Base-by-base conservation (phyloP, 2,329 filamentous ascomycete species). In the Fusarium acutatum region DNA sequence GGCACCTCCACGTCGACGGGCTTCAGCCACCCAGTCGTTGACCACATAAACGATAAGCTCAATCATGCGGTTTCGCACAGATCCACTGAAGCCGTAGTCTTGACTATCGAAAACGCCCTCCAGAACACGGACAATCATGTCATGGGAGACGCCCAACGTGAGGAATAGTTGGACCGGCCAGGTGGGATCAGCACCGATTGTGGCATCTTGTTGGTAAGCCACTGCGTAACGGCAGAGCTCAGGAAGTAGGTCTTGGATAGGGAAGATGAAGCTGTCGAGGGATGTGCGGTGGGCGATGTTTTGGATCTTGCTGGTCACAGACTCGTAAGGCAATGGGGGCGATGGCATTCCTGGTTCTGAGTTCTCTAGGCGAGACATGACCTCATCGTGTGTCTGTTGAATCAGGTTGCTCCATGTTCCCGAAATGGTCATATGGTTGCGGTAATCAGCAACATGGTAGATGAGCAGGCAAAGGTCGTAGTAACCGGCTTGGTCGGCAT, bases 401-500 rank as follows among this genome's bases (percentile, higher is more conserved):
- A 99, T 90, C 26, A 98, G 87, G 76, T 92, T 92, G 78, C 91
- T 88, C 96, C 96, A 99, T 7, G 94, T 97, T 44, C 91, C 88
- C 61, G 89, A 88, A 77, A 99, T 96, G 71, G 96, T 93, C 46
- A 93, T 91, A 4, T 94, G 88, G 78, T 96, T 97, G 77, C 96
- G 93, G 85, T 97, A 94, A 82, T 98, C 95, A 50, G 96, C 96
- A 3, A 93, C 90, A 81, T 97, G 93, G 85, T 95, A 98, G 78
- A 99, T 97, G 67, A 96, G 88, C 14, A 99, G 89, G 80, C 94
- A 97, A 57, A 99, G 89, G 80, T 98, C 96, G 83, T 95, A 96
- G 86, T 99, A 99, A 56, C 91, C 92, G 5, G 94, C 96, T 78
- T 94, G 92, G 79, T 98, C 95, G 62, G 95, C 94, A 78, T 95